Evolutionary conservation across 257 asterid species (phyloP), one percentile per base, ranked within the genome.

Genomic region (Ehretia macrophylla): DNA sequence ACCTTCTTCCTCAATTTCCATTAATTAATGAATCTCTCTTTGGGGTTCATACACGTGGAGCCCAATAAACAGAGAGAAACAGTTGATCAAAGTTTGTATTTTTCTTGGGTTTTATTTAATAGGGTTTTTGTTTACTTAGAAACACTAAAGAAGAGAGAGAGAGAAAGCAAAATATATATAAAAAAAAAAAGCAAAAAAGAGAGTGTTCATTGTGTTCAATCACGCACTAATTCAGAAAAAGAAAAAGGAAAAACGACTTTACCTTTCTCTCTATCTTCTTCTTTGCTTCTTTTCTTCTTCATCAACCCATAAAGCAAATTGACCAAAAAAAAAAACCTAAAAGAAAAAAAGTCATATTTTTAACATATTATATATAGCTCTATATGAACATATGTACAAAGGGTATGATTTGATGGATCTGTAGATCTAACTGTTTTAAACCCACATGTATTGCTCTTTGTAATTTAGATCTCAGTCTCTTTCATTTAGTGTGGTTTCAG

Each of bases 361-460:
- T 57, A 27, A 63, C 53, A 50, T 47, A 52, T 50, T 44, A 56
- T 67, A 56, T 58, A 50, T 27, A 27, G 3, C 35, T 6, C 35
- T 69, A 21, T 58, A 42, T 46, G 17, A 45, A 14, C 17, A 22
- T 56, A 64, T 51, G 57, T 50, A 27, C 49, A 19, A 22, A 9
- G 35, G 57, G 4, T 38, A 57, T 67, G 68, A 66, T 59, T 75
- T 69, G 66, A 73, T 72, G 79, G 79, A 75, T 79, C 79, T 75
- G 14, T 61, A 79, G 85, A 79, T 75, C 85, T 75, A 69, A 51
- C 68, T 42, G 60, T 78, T 59, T 61, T 18, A 61, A 19, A 65
- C 57, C n/a, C 72, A 67, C 68, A 64, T 67, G 77, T 66, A 62
- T 73, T 73, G 71, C 60, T 64, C 37, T 38, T 39, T 63, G 11